Evolutionary conservation across 176 grass and related monocot species (phyloP).

Genomic region (Aegilops longissima): DNA sequence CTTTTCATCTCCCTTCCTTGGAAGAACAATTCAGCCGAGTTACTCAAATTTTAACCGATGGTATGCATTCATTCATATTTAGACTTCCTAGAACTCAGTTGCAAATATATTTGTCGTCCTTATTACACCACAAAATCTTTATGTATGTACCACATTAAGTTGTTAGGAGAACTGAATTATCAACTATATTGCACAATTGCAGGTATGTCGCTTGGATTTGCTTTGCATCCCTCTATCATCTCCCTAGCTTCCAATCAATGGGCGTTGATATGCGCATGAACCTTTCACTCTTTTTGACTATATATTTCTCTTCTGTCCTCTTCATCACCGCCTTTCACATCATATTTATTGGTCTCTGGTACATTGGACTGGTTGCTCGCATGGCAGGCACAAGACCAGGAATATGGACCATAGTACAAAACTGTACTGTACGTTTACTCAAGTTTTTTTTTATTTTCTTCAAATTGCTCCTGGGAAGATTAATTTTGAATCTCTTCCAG

Average conservation of each 20-base stretch:
- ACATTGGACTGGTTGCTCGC: constrained; percentile 81
- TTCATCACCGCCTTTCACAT: constrained; percentile 86
- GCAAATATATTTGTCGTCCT: background rate
- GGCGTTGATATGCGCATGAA: constrained; percentile 99
- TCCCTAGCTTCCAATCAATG: constrained; percentile 97
- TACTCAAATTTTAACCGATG: constrained; percentile 96
- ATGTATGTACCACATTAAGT: constrained; percentile 2
- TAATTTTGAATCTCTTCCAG: constrained; percentile 46
- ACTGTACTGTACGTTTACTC: constrained; percentile 73
- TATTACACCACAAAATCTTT: constrained; percentile 12
- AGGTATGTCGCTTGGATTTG: constrained; percentile 98
- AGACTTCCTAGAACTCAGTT: background rate
- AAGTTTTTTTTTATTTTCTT: background rate
- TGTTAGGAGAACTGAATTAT: constrained; percentile 6
- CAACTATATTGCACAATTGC: constrained; percentile 35
- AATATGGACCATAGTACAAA: constrained; percentile 89
- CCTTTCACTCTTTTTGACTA: constrained; percentile 87
- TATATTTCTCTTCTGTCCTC: constrained; percentile 90
- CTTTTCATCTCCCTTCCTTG: constrained; percentile 91
- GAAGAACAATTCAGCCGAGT: constrained; percentile 85
- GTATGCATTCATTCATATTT: constrained; percentile 38
- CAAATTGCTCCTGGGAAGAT: background rate
- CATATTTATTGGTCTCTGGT: constrained; percentile 95
- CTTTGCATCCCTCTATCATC: constrained; percentile 87
- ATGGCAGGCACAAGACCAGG: constrained; percentile 79